phyloP scores from a whole-genome alignment of 805 yeast genomes.

The Sporopachydermia lactativora region DNA sequence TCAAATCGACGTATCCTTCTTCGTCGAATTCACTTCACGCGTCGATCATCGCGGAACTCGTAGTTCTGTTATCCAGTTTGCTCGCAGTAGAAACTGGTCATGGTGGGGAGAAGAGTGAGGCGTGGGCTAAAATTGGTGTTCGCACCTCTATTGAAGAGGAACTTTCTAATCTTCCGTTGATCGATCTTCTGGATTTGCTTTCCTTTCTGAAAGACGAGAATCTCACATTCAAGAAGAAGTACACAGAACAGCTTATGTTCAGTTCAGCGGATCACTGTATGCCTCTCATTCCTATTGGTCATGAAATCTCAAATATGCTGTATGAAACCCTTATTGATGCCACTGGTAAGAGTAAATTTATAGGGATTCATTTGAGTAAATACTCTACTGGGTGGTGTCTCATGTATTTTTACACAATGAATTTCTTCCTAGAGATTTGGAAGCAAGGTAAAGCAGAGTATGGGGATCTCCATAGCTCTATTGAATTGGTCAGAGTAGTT shows the following conservation, averaged over 20 bases:
- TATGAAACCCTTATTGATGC: constrained; percentile 8
- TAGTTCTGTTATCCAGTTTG: neutral
- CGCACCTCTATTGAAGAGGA: neutral
- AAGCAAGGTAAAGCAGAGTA: constrained; percentile 39
- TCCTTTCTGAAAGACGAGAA: constrained; percentile 30
- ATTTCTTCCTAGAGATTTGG: constrained; percentile 49
- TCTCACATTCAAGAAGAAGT: constrained; percentile 28
- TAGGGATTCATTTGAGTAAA: constrained; percentile 20
- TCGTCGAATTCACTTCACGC: neutral
- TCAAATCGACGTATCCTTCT: neutral
- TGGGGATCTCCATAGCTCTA: constrained; percentile 37
- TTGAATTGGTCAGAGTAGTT: constrained; percentile 28
- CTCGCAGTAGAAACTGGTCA: neutral
- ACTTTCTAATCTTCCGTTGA: neutral
- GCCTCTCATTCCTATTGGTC: constrained; percentile 18
- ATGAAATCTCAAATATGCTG: constrained; percentile 12
- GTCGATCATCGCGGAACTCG: neutral
- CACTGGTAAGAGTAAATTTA: neutral
- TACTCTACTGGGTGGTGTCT: constrained; percentile 36
- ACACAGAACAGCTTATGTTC: constrained; percentile 33
- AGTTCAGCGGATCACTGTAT: constrained; percentile 28
- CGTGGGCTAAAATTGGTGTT: neutral
- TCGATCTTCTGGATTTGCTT: constrained; percentile 30
- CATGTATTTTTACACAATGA: constrained; percentile 42
- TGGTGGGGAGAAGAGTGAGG: neutral